Evolutionary conservation across 2,329 filamentous ascomycete species (phyloP).

Genomic region (Sporothrix variecibatus): DNA sequence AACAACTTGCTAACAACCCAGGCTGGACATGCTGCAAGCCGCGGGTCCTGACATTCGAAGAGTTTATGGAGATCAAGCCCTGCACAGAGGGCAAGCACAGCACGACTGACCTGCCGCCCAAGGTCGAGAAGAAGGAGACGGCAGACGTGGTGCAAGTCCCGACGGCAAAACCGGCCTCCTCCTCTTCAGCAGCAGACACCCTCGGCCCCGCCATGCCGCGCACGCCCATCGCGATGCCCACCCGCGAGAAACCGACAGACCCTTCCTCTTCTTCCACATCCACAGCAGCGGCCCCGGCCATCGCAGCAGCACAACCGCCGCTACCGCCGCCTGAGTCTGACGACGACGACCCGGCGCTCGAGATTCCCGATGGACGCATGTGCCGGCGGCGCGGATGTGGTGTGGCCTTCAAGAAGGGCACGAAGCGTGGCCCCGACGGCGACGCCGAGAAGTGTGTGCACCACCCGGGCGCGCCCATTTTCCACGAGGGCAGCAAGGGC

Average conservation of each 20-base stretch:
- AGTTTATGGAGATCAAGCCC: constrained; percentile 89
- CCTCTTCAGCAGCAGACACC: background rate
- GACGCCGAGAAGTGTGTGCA: constrained; percentile 80
- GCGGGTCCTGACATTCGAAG: constrained; percentile 94
- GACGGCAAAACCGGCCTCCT: background rate
- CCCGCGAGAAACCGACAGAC: constrained; percentile 35
- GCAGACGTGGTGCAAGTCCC: constrained; percentile 56
- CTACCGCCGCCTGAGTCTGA: constrained; percentile 74
- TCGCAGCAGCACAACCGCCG: constrained; percentile 46
- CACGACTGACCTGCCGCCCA: constrained; percentile 71
- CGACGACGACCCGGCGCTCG: constrained; percentile 75
- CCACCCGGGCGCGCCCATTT: constrained; percentile 88
- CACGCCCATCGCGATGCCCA: constrained; percentile 46
- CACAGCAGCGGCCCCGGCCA: background rate
- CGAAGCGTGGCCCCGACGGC: constrained; percentile 37
- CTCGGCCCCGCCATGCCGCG: constrained; percentile 43
- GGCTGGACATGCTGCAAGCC: constrained; percentile 99
- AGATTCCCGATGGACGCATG: constrained; percentile 70
- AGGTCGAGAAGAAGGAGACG: constrained; percentile 60
- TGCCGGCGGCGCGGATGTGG: constrained; percentile 81
- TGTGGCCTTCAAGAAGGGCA: constrained; percentile 61
- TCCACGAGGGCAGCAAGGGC: constrained; percentile 97
- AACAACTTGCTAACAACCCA: constrained; percentile 41
- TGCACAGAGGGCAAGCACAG: constrained; percentile 94
- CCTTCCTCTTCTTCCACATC: background rate